Evolutionary conservation across 495 filamentous ascomycete species (phyloP), one percentile per base, ranked within the genome.

Genomic region (Saxophila tyrrhenica): DNA sequence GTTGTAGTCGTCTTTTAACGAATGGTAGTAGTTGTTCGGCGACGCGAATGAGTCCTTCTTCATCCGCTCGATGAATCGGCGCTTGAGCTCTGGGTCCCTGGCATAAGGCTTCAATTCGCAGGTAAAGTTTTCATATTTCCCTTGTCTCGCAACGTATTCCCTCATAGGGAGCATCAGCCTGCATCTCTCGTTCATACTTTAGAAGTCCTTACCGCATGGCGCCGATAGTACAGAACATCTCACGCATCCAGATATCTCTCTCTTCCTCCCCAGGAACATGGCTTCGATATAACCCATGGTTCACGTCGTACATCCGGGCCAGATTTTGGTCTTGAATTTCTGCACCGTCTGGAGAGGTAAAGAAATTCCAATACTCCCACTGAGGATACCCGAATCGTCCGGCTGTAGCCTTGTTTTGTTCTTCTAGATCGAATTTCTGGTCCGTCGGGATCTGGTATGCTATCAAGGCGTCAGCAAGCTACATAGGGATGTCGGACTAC

Each of bases 341-440:
- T 10, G 52, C 5, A 22, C 32, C 54, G 19, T 55, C 54, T 2
- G 44, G 38, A 15, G 48, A 25, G 19, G 41, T 53, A 44, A 61
- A 61, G 48, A 61, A 50, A 19, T 61, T 45, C 54, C 54, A 61
- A 35, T 61, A 61, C 41, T 44, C 47, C 41, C 50, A 53, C 32
- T 44, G 48, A 10, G 50, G 43, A 41, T 61, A 57, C 10, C 58
- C 58, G 22, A 57, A 48, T 2, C 43, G 39, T 22, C 50, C 22
- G 15, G 48, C 49, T 2, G 50, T 55, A 3, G 29, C 32, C n/a
- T 32, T 44, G 39, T 49, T 57, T 3, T 38, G 17, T 2, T 8
- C 23, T 2, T 53, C 58, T 0, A 61, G 54, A 23, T 57, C 44
- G 22, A 57, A 52, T 15, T 38, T 44, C 19, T 57, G 25, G 2